Evolutionary conservation across 2,329 filamentous ascomycete genomes (phyloP).

Genomic region (Fusarium hostae): DNA sequence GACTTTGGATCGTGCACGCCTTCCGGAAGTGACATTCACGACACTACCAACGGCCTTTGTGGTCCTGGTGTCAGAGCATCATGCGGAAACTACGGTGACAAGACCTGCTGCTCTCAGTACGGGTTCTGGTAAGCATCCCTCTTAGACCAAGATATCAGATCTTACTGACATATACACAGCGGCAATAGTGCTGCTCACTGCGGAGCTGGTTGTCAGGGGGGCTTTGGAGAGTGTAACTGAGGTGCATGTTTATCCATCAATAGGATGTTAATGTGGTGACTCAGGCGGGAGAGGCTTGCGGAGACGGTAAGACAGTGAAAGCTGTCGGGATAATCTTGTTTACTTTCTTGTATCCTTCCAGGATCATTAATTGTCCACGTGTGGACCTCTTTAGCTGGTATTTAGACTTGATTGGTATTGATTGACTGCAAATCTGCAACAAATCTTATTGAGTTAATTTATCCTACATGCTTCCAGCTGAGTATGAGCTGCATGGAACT

Average conservation of each 20-base stretch:
- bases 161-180: slow-evolving; percentile 35
- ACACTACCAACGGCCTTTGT: slow-evolving; percentile 53
- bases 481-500: not conserved
- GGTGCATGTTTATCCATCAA: not conserved
- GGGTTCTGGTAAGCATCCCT: slow-evolving; percentile 49
- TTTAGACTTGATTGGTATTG: not conserved
- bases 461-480: not conserved
- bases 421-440: not conserved
- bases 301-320: slow-evolving; percentile 3
- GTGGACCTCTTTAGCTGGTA: not conserved
- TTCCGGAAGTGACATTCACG: slow-evolving; percentile 31
- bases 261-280: not conserved
- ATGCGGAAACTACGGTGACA: slow-evolving; percentile 48
- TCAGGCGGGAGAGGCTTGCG: slow-evolving; percentile 13
- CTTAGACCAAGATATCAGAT: not conserved
- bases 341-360: slow-evolving; percentile 8
- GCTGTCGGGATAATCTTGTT: slow-evolving; percentile 5
- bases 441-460: not conserved
- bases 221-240: slow-evolving; percentile 49
- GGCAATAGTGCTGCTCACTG: slow-evolving; percentile 47
- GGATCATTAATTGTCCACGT: not conserved
- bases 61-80: slow-evolving; percentile 47
- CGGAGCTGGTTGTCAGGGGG: slow-evolving; percentile 49
- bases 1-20: slow-evolving; percentile 51
- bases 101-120: slow-evolving; percentile 51